Evolutionary conservation across 176 grass and related monocot genomes (phyloP).

Genomic region (Otatea glauca): DNA sequence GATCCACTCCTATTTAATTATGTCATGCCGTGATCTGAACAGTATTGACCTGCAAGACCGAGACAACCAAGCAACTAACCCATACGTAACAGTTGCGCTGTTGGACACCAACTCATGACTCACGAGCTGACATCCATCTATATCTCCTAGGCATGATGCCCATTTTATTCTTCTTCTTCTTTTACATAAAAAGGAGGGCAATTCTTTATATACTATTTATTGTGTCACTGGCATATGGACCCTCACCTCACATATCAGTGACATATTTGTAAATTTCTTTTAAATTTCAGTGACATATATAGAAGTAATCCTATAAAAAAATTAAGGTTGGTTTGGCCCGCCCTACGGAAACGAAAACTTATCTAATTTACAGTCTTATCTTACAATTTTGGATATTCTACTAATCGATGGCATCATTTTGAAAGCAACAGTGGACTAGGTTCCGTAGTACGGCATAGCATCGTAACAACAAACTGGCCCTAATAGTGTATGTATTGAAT

Average conservation of each 20-base stretch:
- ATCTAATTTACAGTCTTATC: not conserved
- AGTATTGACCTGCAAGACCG: not conserved
- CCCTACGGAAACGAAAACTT: not conserved
- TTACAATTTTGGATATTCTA: not conserved
- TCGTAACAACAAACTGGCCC: not conserved
- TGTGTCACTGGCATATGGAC: too few relatives aligned
- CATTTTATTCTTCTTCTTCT: not conserved
- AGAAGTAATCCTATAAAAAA: not conserved
- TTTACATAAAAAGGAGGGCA: too few relatives aligned
- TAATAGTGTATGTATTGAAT: not conserved
- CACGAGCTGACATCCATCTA: not conserved
- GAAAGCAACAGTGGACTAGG: not conserved
- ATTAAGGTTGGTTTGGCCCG: not conserved
- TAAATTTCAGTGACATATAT: too few relatives aligned
- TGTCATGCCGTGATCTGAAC: not conserved
- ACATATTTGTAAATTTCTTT: too few relatives aligned
- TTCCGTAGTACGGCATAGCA: not conserved
- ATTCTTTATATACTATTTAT: too few relatives aligned
- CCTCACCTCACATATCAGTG: too few relatives aligned
- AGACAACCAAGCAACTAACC: not conserved
- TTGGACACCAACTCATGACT: not conserved
- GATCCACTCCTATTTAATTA: too few relatives aligned
- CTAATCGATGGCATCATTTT: not conserved
- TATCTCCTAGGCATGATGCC: not conserved
- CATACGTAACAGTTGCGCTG: not conserved